A percentile compares a stretch with the other conserved stretches of the same genome.
These are phyloP conservation scores for Penicillium bovifimosum DNA, from an alignment of 495 filamentous ascomycete genomes.

Conservation along the genomic window DNA sequence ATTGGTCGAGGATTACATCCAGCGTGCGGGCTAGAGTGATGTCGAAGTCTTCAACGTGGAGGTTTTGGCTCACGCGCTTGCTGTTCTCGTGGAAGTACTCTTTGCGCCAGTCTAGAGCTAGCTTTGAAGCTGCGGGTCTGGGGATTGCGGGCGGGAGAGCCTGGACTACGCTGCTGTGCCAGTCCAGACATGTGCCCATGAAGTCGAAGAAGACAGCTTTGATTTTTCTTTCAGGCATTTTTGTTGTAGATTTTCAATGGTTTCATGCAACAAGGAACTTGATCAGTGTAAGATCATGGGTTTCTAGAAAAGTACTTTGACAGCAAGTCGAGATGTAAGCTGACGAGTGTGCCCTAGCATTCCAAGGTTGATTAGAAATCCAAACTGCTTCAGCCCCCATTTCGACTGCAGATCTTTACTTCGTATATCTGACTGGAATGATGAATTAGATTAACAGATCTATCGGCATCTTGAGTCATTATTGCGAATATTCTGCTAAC, in stretches of 20 bases:
- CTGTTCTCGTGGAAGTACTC: slow-evolving; percentile 42
- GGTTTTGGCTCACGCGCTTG: slow-evolving; percentile 26
- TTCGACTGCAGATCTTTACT: neutral
- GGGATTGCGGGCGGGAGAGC: slow-evolving; percentile 18
- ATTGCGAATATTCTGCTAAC: too few relatives aligned
- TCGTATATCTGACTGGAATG: too few relatives aligned
- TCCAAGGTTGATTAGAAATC: slow-evolving; percentile 1
- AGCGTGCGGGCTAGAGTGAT: slow-evolving; percentile 37
- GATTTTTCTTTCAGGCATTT: slow-evolving; percentile 12
- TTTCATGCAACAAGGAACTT: neutral
- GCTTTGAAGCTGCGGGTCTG: slow-evolving; percentile 19
- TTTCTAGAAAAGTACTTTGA: neutral
- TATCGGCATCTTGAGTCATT: too few relatives aligned
- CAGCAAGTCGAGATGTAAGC: neutral
- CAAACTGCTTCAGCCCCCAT: neutral
- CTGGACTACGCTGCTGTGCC: slow-evolving; percentile 30
- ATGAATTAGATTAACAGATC: too few relatives aligned
- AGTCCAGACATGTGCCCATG: slow-evolving; percentile 42
- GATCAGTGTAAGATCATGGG: too few relatives aligned
- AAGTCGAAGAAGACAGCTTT: slow-evolving; percentile 41
- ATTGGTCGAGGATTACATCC: slow-evolving; percentile 25
- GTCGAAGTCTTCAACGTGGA: slow-evolving; percentile 46
- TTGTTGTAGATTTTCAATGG: too few relatives aligned
- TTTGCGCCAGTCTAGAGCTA: slow-evolving; percentile 47
- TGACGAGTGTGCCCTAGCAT: neutral